A percentile compares a stretch with the other conserved stretches of the same genome.
phyloP scores from a whole-genome alignment of 2,329 filamentous ascomycete species.

The Paracorniculantispora psalliotae region DNA sequence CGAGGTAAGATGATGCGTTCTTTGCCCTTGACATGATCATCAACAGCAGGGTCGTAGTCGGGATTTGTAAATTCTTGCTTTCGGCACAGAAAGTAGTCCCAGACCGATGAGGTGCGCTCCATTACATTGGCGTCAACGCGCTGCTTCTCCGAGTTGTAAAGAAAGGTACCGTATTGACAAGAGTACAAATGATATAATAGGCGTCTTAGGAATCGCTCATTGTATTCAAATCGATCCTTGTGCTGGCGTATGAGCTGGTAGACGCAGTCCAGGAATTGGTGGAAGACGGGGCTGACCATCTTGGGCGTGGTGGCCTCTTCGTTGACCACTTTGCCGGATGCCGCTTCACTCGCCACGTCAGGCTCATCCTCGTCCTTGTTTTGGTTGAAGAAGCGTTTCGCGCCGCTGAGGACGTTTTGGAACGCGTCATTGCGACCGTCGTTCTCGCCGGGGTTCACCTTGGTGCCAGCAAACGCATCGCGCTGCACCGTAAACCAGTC shows the following conservation, averaged over 20 bases:
- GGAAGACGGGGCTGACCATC: conserved; percentile 93
- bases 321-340: conserved; percentile 38
- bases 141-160: conserved; percentile 92
- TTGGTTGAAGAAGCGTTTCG: conserved; percentile 84
- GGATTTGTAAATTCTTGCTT: conserved; percentile 77
- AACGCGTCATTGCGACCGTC: conserved; percentile 67
- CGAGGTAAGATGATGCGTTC: conserved; percentile 81
- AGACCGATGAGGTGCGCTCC: conserved; percentile 78
- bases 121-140: conserved; percentile 63
- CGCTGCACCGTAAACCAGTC: conserved; percentile 91
- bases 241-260: conserved; percentile 86
- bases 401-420: conserved; percentile 81
- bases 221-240: conserved; percentile 89
- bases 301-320: conserved; percentile 72
- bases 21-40: conserved; percentile 73
- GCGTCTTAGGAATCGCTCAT: conserved; percentile 84
- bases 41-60: conserved; percentile 67
- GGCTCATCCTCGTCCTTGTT: conserved; percentile 58
- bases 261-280: conserved; percentile 92
- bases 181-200: conserved; percentile 92
- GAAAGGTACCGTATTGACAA: conserved; percentile 93
- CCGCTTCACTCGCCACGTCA: conserved; percentile 41
- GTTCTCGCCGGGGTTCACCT: conserved; percentile 57
- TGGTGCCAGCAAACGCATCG: conserved; percentile 64
- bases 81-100: conserved; percentile 89